phyloP scores from a whole-genome alignment of 768 basidiomycete species.

The Suillus discolor region DNA sequence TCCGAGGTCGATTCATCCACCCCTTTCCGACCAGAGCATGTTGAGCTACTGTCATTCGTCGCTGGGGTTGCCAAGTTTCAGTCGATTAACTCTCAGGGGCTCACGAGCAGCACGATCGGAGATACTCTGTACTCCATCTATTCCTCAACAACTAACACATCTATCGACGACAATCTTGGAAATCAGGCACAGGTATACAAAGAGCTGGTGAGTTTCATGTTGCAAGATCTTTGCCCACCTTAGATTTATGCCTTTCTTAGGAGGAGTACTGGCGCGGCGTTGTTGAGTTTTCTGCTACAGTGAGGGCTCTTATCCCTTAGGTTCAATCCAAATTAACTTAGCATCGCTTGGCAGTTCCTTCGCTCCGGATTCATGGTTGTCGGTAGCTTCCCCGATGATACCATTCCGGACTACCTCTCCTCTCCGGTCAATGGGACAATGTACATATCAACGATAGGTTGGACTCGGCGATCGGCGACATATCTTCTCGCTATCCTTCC shows the following conservation, averaged over 20 bases:
- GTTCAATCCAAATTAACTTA: not conserved
- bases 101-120: conserved; percentile 18
- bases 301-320: not conserved
- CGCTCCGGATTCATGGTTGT: conserved; percentile 7
- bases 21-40: not conserved
- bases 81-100: conserved; percentile 13
- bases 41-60: conserved; percentile 14
- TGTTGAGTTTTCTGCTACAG: conserved; percentile 21
- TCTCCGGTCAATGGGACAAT: conserved; percentile 5
- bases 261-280: conserved; percentile 20
- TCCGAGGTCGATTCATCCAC: not conserved
- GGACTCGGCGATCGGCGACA: not conserved
- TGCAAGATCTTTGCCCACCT: too few species aligned
- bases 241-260: not conserved
- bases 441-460: conserved; percentile 9
- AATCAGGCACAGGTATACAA: conserved; percentile 1
- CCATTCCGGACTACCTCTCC: conserved; percentile 2
- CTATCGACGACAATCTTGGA: not conserved
- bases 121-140: conserved; percentile 21
- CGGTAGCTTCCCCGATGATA: conserved; percentile 4
- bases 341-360: conserved; percentile 2
- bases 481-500: conserved; percentile 13
- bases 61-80: conserved; percentile 14
- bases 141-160: not conserved
- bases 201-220: conserved; percentile 10